Conservation (phyloP, 2,329 filamentous ascomycete species). For the Sordariomycetes sp. region DNA sequence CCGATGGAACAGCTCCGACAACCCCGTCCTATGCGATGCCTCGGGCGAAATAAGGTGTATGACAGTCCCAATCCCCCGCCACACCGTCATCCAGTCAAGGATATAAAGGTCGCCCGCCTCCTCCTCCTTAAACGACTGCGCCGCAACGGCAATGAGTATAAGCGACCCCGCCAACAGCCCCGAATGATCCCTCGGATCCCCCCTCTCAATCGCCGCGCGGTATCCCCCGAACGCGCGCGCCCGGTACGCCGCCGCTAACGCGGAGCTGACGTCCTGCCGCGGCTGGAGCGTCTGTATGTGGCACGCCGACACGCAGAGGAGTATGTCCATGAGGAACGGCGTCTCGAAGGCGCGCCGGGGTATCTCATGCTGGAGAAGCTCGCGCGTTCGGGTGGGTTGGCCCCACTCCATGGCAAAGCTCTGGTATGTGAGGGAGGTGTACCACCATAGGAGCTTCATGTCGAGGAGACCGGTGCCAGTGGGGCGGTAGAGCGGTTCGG, state of each 20-base stretch:
- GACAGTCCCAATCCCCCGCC: conserved; percentile 37
- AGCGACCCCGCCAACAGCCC: conserved; percentile 38
- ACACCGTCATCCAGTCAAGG: conserved; percentile 42
- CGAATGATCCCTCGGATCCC: conserved; percentile 28
- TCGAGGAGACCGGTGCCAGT: conserved; percentile 23
- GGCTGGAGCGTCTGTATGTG: conserved; percentile 30
- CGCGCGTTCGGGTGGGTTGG: conserved; percentile 19
- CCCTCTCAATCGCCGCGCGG: conserved; percentile 32
- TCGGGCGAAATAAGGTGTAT: conserved; percentile 22
- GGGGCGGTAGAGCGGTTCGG: conserved; percentile 12
- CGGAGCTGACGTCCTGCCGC: conserved; percentile 20
- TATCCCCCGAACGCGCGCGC: conserved; percentile 36
- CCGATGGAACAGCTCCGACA: conserved; percentile 32
- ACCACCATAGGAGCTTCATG: conserved; percentile 44
- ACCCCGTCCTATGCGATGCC: conserved; percentile 23
- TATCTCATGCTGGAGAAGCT: conserved; percentile 30
- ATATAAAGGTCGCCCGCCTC: conserved; percentile 29
- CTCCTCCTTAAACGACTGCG: conserved; percentile 34
- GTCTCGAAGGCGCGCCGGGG: conserved; percentile 35
- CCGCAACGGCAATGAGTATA: conserved; percentile 34
- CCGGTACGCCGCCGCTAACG: conserved; percentile 28
- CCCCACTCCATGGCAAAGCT: conserved; percentile 28
- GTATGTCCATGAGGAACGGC: conserved; percentile 40
- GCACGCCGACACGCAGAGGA: conserved; percentile 36
- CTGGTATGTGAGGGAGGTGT: conserved; percentile 28